Evolutionary conservation across 176 grass and related monocot species (phyloP).

Genomic region (Oryza longistaminata): DNA sequence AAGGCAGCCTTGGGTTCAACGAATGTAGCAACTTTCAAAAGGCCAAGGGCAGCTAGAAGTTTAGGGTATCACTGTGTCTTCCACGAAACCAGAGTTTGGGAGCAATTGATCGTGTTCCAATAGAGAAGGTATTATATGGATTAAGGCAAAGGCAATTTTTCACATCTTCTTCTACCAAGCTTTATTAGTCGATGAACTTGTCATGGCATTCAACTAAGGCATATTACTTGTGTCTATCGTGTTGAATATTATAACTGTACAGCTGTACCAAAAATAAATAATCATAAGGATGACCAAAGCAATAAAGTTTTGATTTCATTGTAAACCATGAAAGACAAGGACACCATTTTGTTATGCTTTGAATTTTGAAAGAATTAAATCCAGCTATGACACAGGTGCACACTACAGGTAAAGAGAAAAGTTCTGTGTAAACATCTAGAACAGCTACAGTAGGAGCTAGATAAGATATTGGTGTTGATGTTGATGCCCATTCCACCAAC

Average conservation of each 20-base stretch:
- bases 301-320: background rate
- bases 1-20: background rate
- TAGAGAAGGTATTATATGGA: background rate
- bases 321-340: conserved; percentile 15
- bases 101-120: background rate
- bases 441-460: background rate
- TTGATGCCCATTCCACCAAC: background rate
- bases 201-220: background rate
- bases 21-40: background rate
- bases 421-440: background rate
- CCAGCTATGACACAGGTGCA: background rate
- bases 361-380: conserved; percentile 12
- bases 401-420: background rate
- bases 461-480: background rate
- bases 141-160: background rate
- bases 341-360: background rate
- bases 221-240: background rate
- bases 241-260: conserved; percentile 2
- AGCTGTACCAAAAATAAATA: background rate
- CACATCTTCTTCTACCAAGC: background rate
- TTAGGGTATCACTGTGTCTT: background rate
- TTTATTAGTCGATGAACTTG: background rate
- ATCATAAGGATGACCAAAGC: background rate
- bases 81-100: background rate
- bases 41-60: background rate